Evolutionary conservation across 164 flowering plant genomes (phyloP).

Genomic region (Vitis rotundifolia): DNA sequence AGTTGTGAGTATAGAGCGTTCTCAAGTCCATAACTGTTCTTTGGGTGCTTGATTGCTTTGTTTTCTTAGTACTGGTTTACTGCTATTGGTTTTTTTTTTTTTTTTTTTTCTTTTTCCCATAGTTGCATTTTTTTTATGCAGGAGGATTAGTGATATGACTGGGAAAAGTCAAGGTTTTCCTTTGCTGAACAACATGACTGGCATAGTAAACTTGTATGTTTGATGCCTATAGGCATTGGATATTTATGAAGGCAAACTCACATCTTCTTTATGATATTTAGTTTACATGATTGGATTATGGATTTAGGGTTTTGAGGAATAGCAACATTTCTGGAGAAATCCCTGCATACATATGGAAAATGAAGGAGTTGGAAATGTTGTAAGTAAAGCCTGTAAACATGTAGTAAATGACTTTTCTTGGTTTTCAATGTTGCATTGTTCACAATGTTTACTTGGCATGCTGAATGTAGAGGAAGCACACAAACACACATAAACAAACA

Average conservation of each 20-base stretch:
- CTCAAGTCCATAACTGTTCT: neutral
- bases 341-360: slow-evolving; percentile 51
- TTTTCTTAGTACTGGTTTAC: neutral
- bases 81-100: neutral
- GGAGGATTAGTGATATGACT: slow-evolving; percentile 70
- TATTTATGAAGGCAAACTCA: neutral
- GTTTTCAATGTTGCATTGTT: too few relatives aligned
- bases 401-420: too few relatives aligned
- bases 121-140: slow-evolving; percentile 17
- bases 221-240: neutral
- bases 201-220: slow-evolving; percentile 51
- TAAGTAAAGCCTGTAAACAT: slow-evolving; percentile 34
- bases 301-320: slow-evolving; percentile 51
- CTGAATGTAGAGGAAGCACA: too few relatives aligned
- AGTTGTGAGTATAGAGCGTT: slow-evolving; percentile 45
- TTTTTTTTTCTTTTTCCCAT: neutral
- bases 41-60: neutral
- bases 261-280: neutral
- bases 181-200: slow-evolving; percentile 27
- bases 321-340: slow-evolving; percentile 63
- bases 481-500: too few relatives aligned
- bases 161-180: slow-evolving; percentile 31
- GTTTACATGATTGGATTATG: neutral
- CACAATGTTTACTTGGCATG: too few relatives aligned
- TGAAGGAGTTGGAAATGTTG: slow-evolving; percentile 40